Evolutionary conservation across 176 grass and related monocot genomes (phyloP).

Genomic region (Paspalum vaginatum): DNA sequence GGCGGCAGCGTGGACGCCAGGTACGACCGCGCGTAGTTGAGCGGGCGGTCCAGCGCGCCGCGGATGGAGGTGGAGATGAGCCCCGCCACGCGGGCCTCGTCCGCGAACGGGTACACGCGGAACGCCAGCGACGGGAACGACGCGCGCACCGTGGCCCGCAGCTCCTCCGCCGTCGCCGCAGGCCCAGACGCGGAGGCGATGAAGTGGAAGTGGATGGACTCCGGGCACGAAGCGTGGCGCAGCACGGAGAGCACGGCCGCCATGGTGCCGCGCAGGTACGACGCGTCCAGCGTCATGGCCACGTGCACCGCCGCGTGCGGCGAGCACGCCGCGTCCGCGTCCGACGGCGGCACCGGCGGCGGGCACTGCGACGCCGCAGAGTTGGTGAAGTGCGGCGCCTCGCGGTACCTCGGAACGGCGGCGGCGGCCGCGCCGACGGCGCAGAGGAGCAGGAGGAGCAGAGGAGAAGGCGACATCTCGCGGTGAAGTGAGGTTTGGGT

Average conservation of each 20-base stretch:
- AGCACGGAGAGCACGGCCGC: conserved; percentile 81
- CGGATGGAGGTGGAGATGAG: conserved; percentile 84
- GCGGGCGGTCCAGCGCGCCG: conserved; percentile 77
- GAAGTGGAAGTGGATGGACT: conserved; percentile 85
- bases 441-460: conserved; percentile 2
- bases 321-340: conserved; percentile 45
- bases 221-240: conserved; percentile 74
- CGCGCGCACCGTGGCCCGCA: conserved; percentile 54
- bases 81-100: conserved; percentile 64
- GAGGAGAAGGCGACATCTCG: conserved; percentile 28
- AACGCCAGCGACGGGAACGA: conserved; percentile 80
- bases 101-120: conserved; percentile 75
- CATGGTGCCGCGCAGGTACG: conserved; percentile 77
- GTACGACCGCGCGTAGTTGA: conserved; percentile 91
- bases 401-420: conserved; percentile 39
- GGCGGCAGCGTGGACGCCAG: conserved; percentile 48
- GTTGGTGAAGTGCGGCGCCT: conserved; percentile 56
- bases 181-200: conserved; percentile 39
- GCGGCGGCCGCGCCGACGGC: conserved; percentile 1
- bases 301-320: conserved; percentile 81
- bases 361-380: conserved; percentile 46
- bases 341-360: conserved; percentile 38
- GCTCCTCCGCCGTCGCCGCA: not conserved
- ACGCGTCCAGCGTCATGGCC: conserved; percentile 84
- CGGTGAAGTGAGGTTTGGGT: not conserved